Evolutionary conservation across 129 eudicot species (phyloP), one percentile per base, ranked within the genome.

Genomic region (Flaveria trinervia): DNA sequence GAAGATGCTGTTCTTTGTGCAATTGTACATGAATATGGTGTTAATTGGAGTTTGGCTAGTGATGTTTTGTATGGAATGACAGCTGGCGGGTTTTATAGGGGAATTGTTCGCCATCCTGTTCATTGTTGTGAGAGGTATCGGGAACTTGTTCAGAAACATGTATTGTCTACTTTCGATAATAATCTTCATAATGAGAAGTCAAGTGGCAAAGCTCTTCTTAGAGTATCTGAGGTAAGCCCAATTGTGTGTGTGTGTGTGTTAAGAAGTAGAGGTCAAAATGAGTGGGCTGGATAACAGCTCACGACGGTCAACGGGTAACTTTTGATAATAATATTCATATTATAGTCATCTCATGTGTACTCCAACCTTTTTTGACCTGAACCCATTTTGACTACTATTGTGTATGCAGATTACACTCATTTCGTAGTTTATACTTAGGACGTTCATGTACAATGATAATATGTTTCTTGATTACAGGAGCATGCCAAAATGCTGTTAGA

Each of bases 71-170:
- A 89, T 57, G 95, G 95, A 33, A 89, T 91, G 89, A 76, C 92
- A 26, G 90, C 90, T 74, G 97, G 99, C 23, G 99, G 99, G 54
- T 68, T 56, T 83, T 85, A 89, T 68, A 67, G 91, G 67, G 99
- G 99, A 45, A 85, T 92, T 57, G 82, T 77, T 71, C 93, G 97
- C 50, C 99, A 95, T 80, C 99, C 97, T 23, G 86, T 83, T 52
- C 92, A 89, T 77, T 95, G 99, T 77, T 91, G 96, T 79, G 99
- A 95, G 86, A 88, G 99, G 85, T 89, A 89, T 76, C 85, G 99
- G 83, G 99, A 91, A 71, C 96, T 95, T 41, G 83, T 91, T 26
- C 97, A 91, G 67, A 88, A 85, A 85, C 72, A 88, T 67, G 88
- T 95, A 48, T 71, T 92, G 36, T 83, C 99, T 12, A 39, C 75